Evolutionary conservation across 306 rosid species (phyloP).

Genomic region (Cicer arietinum): DNA sequence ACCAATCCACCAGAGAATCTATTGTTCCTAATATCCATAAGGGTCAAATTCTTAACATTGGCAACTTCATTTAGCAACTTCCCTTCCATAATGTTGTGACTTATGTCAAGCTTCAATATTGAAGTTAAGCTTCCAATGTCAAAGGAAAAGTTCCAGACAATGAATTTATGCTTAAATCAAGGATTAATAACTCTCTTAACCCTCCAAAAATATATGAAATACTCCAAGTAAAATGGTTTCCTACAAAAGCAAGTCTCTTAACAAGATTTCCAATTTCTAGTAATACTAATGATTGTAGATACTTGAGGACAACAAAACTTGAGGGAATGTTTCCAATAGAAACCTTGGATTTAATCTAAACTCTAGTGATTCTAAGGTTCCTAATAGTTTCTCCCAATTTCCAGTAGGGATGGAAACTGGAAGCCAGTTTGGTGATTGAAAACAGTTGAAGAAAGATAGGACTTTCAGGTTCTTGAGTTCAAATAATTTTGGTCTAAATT

Average conservation of each 20-base stretch:
- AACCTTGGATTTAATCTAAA: constrained; percentile 73
- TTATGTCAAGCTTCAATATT: constrained; percentile 78
- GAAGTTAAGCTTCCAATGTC: constrained; percentile 64
- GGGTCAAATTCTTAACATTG: constrained; percentile 64
- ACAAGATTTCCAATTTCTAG: constrained; percentile 62
- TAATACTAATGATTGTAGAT: constrained; percentile 77
- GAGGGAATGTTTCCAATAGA: constrained; percentile 65
- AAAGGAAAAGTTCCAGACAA: constrained; percentile 36
- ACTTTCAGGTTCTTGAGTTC: constrained; percentile 68
- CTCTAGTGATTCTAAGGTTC: constrained; percentile 74
- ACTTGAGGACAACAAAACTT: constrained; percentile 58
- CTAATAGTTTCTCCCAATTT: constrained; percentile 71
- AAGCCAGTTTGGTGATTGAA: constrained; percentile 53
- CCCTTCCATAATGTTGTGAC: constrained; percentile 72
- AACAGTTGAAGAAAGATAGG: constrained; percentile 79
- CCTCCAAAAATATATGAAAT: constrained; percentile 61
- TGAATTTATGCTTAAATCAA: constrained; percentile 77
- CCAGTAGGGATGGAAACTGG: constrained; percentile 59
- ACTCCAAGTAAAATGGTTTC: constrained; percentile 60
- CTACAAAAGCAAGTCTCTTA: constrained; percentile 69
- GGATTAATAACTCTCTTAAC: constrained; percentile 61
- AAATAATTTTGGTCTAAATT: constrained; percentile 66
- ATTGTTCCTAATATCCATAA: constrained; percentile 82
- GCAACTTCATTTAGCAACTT: constrained; percentile 51
- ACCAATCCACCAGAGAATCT: constrained; percentile 73